Conservation (phyloP, 2,329 filamentous ascomycete genomes). For the Alternaria angustiovoidea region DNA sequence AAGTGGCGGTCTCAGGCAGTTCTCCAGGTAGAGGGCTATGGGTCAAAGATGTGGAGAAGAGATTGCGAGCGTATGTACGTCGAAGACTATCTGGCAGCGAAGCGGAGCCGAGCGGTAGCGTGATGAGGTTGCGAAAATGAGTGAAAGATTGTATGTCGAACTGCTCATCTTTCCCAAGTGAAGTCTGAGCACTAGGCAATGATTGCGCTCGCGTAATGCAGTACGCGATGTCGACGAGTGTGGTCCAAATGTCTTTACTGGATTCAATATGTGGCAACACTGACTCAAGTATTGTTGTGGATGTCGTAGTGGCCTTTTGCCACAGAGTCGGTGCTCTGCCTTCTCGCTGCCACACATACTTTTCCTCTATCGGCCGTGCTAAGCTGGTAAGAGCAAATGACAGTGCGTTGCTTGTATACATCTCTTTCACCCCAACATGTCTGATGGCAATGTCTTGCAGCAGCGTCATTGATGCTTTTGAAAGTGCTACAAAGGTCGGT, state of each 20-base stretch:
- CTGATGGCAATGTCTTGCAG: slow-evolving; percentile 67
- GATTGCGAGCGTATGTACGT: slow-evolving; percentile 72
- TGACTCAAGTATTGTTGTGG: slow-evolving; percentile 71
- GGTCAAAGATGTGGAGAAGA: slow-evolving; percentile 85
- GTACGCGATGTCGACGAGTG: slow-evolving; percentile 47
- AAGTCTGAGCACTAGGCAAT: slow-evolving; percentile 47
- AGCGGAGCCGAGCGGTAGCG: slow-evolving; percentile 73
- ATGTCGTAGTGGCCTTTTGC: slow-evolving; percentile 78
- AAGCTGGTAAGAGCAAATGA: slow-evolving; percentile 72
- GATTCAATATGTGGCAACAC: slow-evolving; percentile 62
- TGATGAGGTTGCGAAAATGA: slow-evolving; percentile 74
- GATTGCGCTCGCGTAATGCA: slow-evolving; percentile 51
- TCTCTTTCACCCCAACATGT: slow-evolving; percentile 69
- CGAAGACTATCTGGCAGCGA: slow-evolving; percentile 72
- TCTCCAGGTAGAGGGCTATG: slow-evolving; percentile 72
- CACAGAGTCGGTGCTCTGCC: slow-evolving; percentile 78
- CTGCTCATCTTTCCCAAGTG: slow-evolving; percentile 68
- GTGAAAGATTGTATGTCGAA: slow-evolving; percentile 83
- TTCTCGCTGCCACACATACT: slow-evolving; percentile 78
- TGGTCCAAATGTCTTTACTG: slow-evolving; percentile 69
- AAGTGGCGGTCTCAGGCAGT: slow-evolving; percentile 58
- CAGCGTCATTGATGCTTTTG: slow-evolving; percentile 79
- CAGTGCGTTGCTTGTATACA: slow-evolving; percentile 75
- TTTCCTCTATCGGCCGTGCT: slow-evolving; percentile 74
- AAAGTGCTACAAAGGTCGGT: slow-evolving; percentile 88